These are phyloP conservation scores for Ganoderma leucocontextum DNA, from an alignment of 1,284 basidiomycete genomes.

Conservation along the genomic window DNA sequence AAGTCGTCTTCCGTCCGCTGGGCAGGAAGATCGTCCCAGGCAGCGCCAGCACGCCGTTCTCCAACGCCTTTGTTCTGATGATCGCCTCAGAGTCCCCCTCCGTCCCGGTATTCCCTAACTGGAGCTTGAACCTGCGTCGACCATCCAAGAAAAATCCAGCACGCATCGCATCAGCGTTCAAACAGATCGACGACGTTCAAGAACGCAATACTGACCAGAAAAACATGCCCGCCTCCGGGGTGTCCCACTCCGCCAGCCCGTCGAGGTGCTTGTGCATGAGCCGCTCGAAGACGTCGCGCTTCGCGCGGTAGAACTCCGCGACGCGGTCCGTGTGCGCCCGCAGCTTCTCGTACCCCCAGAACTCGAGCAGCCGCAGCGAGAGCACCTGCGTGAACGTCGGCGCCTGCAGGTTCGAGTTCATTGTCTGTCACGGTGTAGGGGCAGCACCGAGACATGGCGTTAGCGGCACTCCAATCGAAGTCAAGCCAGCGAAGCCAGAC, in stretches of 20 bases:
- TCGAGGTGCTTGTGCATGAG: slow-evolving; percentile 79
- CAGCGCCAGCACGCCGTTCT: slow-evolving; percentile 87
- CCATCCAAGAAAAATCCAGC: neutral
- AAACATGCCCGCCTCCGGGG: slow-evolving; percentile 92
- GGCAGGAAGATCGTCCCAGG: slow-evolving; percentile 87
- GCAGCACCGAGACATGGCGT: neutral
- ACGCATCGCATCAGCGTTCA: neutral
- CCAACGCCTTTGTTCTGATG: slow-evolving; percentile 81
- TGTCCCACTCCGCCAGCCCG: slow-evolving; percentile 84
- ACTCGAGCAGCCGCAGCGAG: slow-evolving; percentile 70
- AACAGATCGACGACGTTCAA: neutral
- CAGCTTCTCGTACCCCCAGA: slow-evolving; percentile 87
- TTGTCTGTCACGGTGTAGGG: slow-evolving; percentile 25
- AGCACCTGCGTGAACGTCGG: slow-evolving; percentile 84
- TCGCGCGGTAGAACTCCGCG: slow-evolving; percentile 81
- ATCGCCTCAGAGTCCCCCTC: slow-evolving; percentile 80
- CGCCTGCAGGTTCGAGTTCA: slow-evolving; percentile 73
- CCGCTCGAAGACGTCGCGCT: slow-evolving; percentile 83
- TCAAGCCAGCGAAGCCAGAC: slow-evolving; percentile 35
- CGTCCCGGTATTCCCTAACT: slow-evolving; percentile 22
- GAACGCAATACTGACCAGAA: slow-evolving; percentile 66
- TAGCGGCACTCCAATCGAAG: neutral
- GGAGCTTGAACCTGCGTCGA: slow-evolving; percentile 67
- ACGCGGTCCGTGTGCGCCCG: slow-evolving; percentile 75
- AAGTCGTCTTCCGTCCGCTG: slow-evolving; percentile 69